These are phyloP conservation scores for Chlamydomonas eustigma DNA, from an alignment of 139 green algal species.

Conservation along the genomic window DNA sequence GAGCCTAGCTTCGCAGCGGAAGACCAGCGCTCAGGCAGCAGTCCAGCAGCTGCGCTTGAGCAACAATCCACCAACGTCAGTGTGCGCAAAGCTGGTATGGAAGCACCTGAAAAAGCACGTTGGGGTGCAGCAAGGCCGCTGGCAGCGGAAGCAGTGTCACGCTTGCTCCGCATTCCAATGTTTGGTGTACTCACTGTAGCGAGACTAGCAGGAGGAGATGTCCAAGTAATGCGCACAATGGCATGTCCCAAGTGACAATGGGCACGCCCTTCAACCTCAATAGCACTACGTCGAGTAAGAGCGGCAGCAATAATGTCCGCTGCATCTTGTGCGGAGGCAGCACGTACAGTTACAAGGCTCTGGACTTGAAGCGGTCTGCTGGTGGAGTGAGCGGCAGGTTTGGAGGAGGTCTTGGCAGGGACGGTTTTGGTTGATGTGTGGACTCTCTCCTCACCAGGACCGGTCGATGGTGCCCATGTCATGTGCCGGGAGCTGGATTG, in stretches of 20 bases:
- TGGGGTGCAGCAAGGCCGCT: background rate
- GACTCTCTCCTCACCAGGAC: background rate
- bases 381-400: too few species aligned
- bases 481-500: background rate
- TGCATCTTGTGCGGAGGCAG: background rate
- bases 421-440: too few species aligned
- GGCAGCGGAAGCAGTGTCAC: background rate
- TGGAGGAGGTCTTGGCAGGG: background rate
- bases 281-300: background rate
- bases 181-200: too few species aligned
- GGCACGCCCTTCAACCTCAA: background rate
- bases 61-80: background rate
- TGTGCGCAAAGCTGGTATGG: background rate
- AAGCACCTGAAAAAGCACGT: too few species aligned
- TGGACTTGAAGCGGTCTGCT: background rate
- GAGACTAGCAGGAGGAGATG: too few species aligned
- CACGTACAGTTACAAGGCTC: background rate
- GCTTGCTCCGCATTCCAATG: too few species aligned
- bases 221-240: background rate
- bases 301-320: background rate
- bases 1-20: background rate
- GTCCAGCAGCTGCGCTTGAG: background rate
- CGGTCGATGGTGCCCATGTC: background rate
- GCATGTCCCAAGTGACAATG: background rate
- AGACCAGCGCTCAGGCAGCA: background rate